Conservation (phyloP, 169 alveolate genomes). For the Babesia caballi region DNA sequence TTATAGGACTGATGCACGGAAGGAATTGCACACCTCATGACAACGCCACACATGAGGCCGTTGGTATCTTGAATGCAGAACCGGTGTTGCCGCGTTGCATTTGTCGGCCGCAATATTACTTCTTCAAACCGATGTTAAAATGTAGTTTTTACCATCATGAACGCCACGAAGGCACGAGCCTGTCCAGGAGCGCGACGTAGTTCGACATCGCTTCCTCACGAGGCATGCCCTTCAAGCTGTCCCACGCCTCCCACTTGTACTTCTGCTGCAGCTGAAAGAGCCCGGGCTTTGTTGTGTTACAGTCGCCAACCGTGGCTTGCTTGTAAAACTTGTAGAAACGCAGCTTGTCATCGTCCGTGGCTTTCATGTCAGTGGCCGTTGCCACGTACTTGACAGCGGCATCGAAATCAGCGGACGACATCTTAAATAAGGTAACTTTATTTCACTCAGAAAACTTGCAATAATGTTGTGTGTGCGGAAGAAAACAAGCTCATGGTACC, state of each 20-base stretch:
- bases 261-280: slow-evolving; percentile 79
- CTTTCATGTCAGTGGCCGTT: slow-evolving; percentile 30
- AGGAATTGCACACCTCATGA: too few relatives aligned
- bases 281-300: slow-evolving; percentile 87
- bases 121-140: too few relatives aligned
- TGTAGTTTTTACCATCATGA: too few relatives aligned
- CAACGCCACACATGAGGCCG: not conserved
- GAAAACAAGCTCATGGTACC: not conserved
- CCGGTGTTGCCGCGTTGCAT: not conserved
- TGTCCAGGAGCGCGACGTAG: slow-evolving; percentile 73
- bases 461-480: not conserved
- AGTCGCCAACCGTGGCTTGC: slow-evolving; percentile 90
- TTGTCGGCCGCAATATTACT: not conserved
- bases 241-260: slow-evolving; percentile 93
- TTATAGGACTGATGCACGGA: too few relatives aligned
- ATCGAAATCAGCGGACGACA: slow-evolving; percentile 33
- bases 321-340: slow-evolving; percentile 83
- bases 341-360: slow-evolving; percentile 61
- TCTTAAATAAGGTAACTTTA: not conserved
- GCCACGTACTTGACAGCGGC: slow-evolving; percentile 51
- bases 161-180: slow-evolving; percentile 66
- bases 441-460: not conserved
- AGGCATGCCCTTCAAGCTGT: slow-evolving; percentile 79
- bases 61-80: not conserved
- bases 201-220: slow-evolving; percentile 83